Evolutionary conservation across 345 rosid species (phyloP).

Genomic region (Linum trigynum): DNA sequence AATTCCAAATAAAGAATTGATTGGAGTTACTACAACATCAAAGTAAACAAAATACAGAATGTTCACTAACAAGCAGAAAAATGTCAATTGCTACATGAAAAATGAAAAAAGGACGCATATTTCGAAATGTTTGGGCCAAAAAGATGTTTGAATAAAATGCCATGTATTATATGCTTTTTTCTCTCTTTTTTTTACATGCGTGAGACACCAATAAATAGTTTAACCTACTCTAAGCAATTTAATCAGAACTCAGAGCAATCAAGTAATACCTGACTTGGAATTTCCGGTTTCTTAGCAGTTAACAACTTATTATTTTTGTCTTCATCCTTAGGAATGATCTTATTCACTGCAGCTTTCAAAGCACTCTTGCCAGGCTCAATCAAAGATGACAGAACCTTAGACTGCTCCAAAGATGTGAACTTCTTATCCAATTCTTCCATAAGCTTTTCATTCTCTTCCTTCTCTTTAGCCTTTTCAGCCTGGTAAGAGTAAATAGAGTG

Average conservation of each 20-base stretch:
- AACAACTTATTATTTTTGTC: constrained; percentile 24
- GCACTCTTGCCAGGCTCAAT: constrained; percentile 59
- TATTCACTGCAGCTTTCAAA: constrained; percentile 42
- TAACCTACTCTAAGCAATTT: not conserved
- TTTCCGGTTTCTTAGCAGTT: constrained; percentile 17
- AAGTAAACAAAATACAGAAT: not conserved
- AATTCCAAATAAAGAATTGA: not conserved
- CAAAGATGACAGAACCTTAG: constrained; percentile 45
- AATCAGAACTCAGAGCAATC: not conserved
- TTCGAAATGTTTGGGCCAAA: not conserved
- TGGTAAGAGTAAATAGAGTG: constrained; percentile 18
- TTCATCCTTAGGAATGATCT: constrained; percentile 29
- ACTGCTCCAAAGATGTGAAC: constrained; percentile 55
- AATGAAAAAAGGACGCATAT: too few species aligned
- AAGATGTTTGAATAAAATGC: not conserved
- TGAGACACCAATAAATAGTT: not conserved
- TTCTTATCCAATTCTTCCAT: constrained; percentile 71
- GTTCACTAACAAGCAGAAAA: not conserved
- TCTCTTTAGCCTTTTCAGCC: constrained; percentile 85
- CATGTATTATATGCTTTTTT: not conserved
- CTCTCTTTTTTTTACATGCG: not conserved
- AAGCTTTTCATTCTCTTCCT: constrained; percentile 70
- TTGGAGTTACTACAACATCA: not conserved
- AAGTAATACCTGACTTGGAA: constrained; percentile 31
- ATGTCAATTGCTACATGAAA: too few species aligned